Evolutionary conservation across 2,329 filamentous ascomycete species (phyloP).

Genomic region (Colletotrichum sp.): DNA sequence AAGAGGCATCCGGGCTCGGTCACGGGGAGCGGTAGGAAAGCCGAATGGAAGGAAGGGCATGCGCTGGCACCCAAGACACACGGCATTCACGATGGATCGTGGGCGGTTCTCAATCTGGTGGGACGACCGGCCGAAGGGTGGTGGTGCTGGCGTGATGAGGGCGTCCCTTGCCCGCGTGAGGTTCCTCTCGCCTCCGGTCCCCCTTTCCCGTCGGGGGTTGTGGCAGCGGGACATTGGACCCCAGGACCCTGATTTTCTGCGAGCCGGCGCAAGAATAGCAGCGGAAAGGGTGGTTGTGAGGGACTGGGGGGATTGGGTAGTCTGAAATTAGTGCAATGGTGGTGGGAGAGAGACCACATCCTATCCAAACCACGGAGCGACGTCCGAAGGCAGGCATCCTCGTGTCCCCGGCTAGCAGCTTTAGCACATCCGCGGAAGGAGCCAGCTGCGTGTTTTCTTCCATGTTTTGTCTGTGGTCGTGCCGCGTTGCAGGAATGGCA

Average conservation of each 20-base stretch:
- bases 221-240: not conserved
- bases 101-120: not conserved
- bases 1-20: not conserved
- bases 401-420: not conserved
- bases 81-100: not conserved
- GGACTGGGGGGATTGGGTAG: not conserved
- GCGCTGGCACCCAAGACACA: not conserved
- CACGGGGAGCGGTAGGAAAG: not conserved
- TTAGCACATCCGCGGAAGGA: not conserved
- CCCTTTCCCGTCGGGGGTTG: not conserved
- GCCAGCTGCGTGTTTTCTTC: not conserved
- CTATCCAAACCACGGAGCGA: not conserved
- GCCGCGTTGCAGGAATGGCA: not conserved
- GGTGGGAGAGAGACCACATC: not conserved
- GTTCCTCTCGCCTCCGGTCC: not conserved
- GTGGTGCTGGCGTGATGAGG: not conserved
- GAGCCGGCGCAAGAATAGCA: not conserved
- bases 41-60: not conserved
- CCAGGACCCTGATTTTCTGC: conserved; percentile 6
- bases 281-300: not conserved
- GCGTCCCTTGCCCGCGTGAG: not conserved
- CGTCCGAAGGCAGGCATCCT: not conserved
- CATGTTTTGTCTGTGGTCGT: not conserved
- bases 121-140: not conserved
- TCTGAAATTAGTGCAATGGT: not conserved